A percentile compares a stretch with the other conserved stretches of the same genome.
Evolutionary conservation across 2,329 filamentous ascomycete genomes (phyloP).

Genomic region (Hymenoscyphus repandus): DNA sequence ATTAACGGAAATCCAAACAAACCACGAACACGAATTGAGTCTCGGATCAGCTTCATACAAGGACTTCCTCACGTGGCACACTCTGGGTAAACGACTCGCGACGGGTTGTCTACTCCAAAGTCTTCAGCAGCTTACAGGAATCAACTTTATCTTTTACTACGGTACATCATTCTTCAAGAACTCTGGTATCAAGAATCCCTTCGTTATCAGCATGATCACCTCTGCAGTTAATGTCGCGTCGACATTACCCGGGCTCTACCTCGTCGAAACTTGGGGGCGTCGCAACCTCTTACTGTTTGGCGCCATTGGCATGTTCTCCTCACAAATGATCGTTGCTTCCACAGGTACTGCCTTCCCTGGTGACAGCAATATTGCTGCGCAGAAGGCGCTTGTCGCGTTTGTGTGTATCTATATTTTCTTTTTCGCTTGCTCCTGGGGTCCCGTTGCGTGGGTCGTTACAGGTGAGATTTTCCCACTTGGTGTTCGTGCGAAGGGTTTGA

Average conservation of each 20-base stretch:
- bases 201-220: constrained; percentile 59
- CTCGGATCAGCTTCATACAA: constrained; percentile 44
- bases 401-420: constrained; percentile 71
- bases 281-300: constrained; percentile 60
- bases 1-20: constrained; percentile 57
- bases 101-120: constrained; percentile 63
- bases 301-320: constrained; percentile 60
- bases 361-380: constrained; percentile 46
- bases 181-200: constrained; percentile 47
- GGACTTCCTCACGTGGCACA: constrained; percentile 42
- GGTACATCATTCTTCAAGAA: constrained; percentile 56
- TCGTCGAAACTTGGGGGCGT: constrained; percentile 61
- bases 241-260: constrained; percentile 57
- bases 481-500: constrained; percentile 59
- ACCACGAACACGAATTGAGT: constrained; percentile 58
- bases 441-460: constrained; percentile 48
- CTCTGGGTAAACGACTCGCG: constrained; percentile 49
- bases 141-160: constrained; percentile 60
- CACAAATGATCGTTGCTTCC: constrained; percentile 56
- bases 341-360: constrained; percentile 50
- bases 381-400: constrained; percentile 55
- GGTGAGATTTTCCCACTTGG: constrained; percentile 61
- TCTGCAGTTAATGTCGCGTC: constrained; percentile 58
- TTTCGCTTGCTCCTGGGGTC: constrained; percentile 67
- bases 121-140: constrained; percentile 56